Base-by-base conservation (phyloP, 257 asterid species). In the Catharanthus roseus region DNA sequence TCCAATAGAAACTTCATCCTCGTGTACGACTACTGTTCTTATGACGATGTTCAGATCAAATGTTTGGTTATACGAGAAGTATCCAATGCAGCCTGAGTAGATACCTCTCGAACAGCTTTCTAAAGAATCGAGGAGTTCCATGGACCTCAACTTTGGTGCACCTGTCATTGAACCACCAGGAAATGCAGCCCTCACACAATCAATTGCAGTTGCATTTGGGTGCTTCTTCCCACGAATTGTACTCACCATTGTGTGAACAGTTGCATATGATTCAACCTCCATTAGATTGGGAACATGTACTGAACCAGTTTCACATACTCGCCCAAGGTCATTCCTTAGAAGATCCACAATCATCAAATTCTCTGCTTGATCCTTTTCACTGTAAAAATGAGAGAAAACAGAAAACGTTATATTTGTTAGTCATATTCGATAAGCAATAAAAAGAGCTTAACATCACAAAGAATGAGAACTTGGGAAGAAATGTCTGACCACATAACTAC, bases 141-240 rank as follows among this genome's bases (percentile, higher is more conserved):
- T 88, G 12, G 99, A 89, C 77, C 99, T 89, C 75, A 91, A 77
- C 85, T 95, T 95, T 21, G 99, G 99, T 5, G 99, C 99, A 31
- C 99, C 99, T 29, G 99, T 95, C 99, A 95, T 95, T 15, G 99
- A 95, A 58, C 99, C 97, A 31, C 99, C 99, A 0, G 99, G 97
- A 45, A 95, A 95, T 34, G 99, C 97, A 33, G 99, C 96, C 51
- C 81, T 86, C 8, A 95, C 88, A 34, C 97, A 89, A 45, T 89
- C 96, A 8, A 95, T 76, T 47, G 96, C 90, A 49, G 86, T 87
- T 38, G 82, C 76, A 16, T 86, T 75, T 7, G 90, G 42, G 29
- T 77, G 86, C 71, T 89, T 91, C 55, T 81, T 82, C 26, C 99
- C 99, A 5, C 84, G 84, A 50, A 95, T 88, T 12, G 97, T 91